Evolutionary conservation across 2,329 filamentous ascomycete species (phyloP).

Genomic region (Sodiomyces alkalinus): DNA sequence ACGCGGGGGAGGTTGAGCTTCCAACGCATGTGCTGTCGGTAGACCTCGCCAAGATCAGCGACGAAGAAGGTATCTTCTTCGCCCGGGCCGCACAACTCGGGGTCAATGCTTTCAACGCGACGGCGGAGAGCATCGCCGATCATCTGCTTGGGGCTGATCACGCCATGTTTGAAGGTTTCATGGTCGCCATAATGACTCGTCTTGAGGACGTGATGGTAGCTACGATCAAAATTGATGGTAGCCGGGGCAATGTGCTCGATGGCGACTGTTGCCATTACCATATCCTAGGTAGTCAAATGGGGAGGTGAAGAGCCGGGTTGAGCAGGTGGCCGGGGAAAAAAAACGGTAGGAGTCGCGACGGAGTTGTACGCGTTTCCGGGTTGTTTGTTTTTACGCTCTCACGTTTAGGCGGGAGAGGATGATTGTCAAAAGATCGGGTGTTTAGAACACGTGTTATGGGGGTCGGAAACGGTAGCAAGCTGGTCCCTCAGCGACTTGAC

Average conservation of each 20-base stretch:
- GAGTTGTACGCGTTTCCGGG: slow-evolving; percentile 7
- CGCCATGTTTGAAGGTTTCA: slow-evolving; percentile 21
- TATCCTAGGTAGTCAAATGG: slow-evolving; percentile 29
- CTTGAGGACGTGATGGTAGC: slow-evolving; percentile 32
- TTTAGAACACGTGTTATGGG: slow-evolving; percentile 59
- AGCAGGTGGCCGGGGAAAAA: too few species aligned
- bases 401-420: slow-evolving; percentile 4
- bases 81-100: slow-evolving; percentile 75
- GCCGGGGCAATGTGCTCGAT: slow-evolving; percentile 35
- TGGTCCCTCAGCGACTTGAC: slow-evolving; percentile 80
- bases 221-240: slow-evolving; percentile 28
- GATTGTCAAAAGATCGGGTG: slow-evolving; percentile 7
- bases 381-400: slow-evolving; percentile 4
- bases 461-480: slow-evolving; percentile 91
- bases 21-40: slow-evolving; percentile 97
- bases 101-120: slow-evolving; percentile 70
- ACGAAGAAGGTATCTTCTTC: slow-evolving; percentile 98
- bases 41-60: slow-evolving; percentile 93
- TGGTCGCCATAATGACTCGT: slow-evolving; percentile 22
- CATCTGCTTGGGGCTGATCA: slow-evolving; percentile 53
- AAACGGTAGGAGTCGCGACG: slow-evolving; percentile 4
- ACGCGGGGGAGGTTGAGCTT: slow-evolving; percentile 86
- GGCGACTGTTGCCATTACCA: slow-evolving; percentile 50
- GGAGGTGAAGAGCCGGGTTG: slow-evolving; percentile 6
- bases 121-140: slow-evolving; percentile 78